These are phyloP conservation scores for Wickerhamiella bombiphila DNA, from an alignment of 805 yeast species.

Conservation along the genomic window DNA sequence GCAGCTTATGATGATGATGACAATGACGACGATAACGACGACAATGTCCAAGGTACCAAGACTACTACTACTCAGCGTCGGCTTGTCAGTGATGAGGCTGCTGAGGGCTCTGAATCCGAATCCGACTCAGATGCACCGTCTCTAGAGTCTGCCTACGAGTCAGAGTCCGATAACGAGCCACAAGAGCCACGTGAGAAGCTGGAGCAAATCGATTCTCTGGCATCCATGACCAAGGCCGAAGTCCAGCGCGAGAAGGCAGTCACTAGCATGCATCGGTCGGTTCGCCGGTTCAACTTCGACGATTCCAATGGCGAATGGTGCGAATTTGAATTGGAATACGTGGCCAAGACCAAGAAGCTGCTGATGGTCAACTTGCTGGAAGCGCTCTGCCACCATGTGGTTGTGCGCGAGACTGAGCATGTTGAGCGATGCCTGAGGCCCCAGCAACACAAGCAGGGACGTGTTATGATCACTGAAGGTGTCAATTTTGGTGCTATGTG, in stretches of 20 bases:
- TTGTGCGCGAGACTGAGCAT: conserved; percentile 79
- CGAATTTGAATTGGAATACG: conserved; percentile 68
- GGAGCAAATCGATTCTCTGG: conserved; percentile 3
- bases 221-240: conserved; percentile 41
- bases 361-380: conserved; percentile 96
- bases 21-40: conserved; percentile 18
- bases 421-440: conserved; percentile 93
- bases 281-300: conserved; percentile 77
- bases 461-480: conserved; percentile 88
- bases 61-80: not conserved
- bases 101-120: conserved; percentile 15
- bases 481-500: conserved; percentile 96
- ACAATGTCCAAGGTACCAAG: conserved; percentile 3
- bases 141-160: conserved; percentile 27
- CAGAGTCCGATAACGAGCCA: conserved; percentile 28
- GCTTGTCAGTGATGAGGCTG: not conserved
- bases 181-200: conserved; percentile 4
- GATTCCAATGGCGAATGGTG: conserved; percentile 86
- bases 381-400: conserved; percentile 75
- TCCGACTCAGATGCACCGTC: conserved; percentile 7
- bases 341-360: conserved; percentile 77
- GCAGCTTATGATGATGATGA: conserved; percentile 55
- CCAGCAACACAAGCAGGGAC: conserved; percentile 48
- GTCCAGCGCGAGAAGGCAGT: conserved; percentile 78
- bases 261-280: conserved; percentile 53